Base-by-base conservation (phyloP, 352 stramenopile species). In the Phytophthora sojae region DNA sequence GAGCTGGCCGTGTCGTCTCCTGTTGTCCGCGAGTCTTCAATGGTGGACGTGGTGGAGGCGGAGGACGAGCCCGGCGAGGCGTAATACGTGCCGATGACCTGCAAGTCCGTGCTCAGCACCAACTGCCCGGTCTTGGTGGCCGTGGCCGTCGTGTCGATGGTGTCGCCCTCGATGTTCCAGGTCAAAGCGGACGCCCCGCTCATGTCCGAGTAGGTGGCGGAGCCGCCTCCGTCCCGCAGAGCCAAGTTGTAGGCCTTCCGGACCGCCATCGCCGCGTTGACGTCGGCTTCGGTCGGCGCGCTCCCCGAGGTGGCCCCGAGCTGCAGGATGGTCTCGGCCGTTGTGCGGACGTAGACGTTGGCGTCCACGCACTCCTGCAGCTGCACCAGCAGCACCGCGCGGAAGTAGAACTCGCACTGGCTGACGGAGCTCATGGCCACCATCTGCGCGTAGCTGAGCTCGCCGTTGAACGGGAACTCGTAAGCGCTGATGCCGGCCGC, bases 61-160 rank as follows among this genome's bases (percentile, higher is more conserved):
- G 65, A 71, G 2, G 66, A 56, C 26, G 26, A 42, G 44, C 62
- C 39, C 6, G 69, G 47, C n/a, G 64, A 65, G 1, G 66, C 65
- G 62, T 81, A 81, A 26, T 74, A 77, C 2, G 71, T 74, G 39
- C 74, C 74, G 17, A 81, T 70, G 47, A 81, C 61, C 7, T 79
- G 62, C 61, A 76, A 65, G 44, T 78, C 71, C 17, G 62, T 71
- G 51, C 45, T 81, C 26, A 81, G 42, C 57, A 79, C 9, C 39
- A 81, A 57, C 55, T 79, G 62, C 5, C 56, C 61, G 6, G 61
- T 66, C 17, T 62, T 52, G 26, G 37, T 76, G 1, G 61, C 64
- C 17, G 61, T 67, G 30, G 55, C 63, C 23, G 63, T 76, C 30
- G 66, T 70, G 26, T 77, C 71, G 25, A 77, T 71, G 35, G 42